Conservation (phyloP, 164 flowering plant genomes). For the Hamamelis virginiana region DNA sequence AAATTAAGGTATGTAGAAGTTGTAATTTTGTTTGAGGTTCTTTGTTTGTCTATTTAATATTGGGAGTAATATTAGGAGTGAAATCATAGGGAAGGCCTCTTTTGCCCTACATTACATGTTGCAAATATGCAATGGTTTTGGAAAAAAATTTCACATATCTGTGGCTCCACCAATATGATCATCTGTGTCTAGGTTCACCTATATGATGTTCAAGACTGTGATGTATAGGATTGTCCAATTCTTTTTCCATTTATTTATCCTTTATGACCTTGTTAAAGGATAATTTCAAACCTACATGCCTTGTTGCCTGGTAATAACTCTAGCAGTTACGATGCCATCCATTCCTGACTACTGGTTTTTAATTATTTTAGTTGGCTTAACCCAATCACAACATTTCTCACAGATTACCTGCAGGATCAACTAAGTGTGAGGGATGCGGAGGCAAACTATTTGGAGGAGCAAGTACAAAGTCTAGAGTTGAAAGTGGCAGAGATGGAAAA, state of each 20-base stretch:
- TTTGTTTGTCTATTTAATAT: not conserved
- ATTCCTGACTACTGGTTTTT: not conserved
- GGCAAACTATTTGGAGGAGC: constrained; percentile 50
- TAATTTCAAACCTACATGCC: not conserved
- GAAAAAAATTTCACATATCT: not conserved
- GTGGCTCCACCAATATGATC: not conserved
- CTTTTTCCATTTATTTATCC: not conserved
- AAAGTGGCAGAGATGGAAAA: constrained; percentile 45
- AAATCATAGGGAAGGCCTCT: not conserved
- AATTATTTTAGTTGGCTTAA: constrained; percentile 2
- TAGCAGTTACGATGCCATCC: not conserved
- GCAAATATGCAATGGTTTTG: not conserved
- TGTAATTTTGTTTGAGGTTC: not conserved
- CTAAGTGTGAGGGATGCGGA: constrained; percentile 54
- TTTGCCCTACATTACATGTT: not conserved
- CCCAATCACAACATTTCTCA: constrained; percentile 11
- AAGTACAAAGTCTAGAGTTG: constrained; percentile 52
- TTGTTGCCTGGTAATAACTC: not conserved
- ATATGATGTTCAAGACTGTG: not conserved
- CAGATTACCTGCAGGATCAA: constrained; percentile 81
- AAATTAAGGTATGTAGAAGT: not conserved
- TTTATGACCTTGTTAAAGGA: not conserved
- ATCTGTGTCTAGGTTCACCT: not conserved
- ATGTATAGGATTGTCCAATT: not conserved
- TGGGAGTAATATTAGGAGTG: too few species aligned